Evolutionary conservation across 2,329 filamentous ascomycete genomes (phyloP), one percentile per base, ranked within the genome.

Genomic region (Huntiella moniliformis): DNA sequence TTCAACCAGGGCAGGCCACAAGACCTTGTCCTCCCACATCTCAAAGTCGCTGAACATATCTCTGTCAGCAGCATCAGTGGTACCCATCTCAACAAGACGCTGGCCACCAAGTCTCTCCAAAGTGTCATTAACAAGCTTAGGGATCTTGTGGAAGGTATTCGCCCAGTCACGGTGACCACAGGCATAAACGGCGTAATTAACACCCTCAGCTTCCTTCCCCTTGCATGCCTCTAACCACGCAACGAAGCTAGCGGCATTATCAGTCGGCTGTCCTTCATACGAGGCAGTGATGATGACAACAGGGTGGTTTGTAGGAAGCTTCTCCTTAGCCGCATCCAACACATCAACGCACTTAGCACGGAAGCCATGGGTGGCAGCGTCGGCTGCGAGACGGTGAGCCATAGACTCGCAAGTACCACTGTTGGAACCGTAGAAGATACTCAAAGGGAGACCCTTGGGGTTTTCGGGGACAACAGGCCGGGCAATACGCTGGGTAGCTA

Each of bases 341-440:
- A 68, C 65, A 16, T 70, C 66, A 1, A 79, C 60, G 3, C 63
- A 64, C 2, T 60, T 56, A 4, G 73, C 71, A 3, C 57, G 59
- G 57, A 76, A 84, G 0, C 80, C 80, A 52, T 74, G 73, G 3
- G 58, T 57, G 2, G 63, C 54, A 0, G 78, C 78, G 54, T 75
- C 70, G 6, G 67, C 64, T 0, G 75, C 76, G 8, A 85, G 57
- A 22, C 71, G 65, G 51, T 78, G 70, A 1, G 80, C 75, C 39
- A 85, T 66, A 1, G 74, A 67, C 57, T 85, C 77, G 56, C 81
- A 86, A 1, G 81, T 86, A 0, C 81, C 81, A 2, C 74, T 76
- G 55, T 84, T 83, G 13, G 77, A 81, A 2, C 82, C 82, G 54
- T 82, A 86, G 38, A 77, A 70, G 15, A 87, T 70, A n/a, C 70